These are phyloP conservation scores for Coemansia sp. DNA, from an alignment of 192 early-diverging fungal species.

Conservation along the genomic window DNA sequence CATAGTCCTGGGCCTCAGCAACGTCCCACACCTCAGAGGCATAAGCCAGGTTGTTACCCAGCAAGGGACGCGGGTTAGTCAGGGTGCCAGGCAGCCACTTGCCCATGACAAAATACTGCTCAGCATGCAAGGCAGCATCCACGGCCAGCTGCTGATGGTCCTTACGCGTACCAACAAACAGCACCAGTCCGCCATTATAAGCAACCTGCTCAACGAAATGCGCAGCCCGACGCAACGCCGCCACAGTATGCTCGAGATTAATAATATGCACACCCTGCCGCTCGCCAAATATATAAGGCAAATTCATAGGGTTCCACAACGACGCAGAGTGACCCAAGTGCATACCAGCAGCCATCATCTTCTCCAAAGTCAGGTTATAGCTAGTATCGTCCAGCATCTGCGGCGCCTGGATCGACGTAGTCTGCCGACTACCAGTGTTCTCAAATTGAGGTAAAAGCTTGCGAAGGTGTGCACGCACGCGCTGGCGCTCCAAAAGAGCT, in stretches of 20 bases:
- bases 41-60: conserved; percentile 22
- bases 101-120: conserved; percentile 78
- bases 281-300: conserved; percentile 88
- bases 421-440: conserved; percentile 17
- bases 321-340: conserved; percentile 87
- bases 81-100: conserved; percentile 90
- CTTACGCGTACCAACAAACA: conserved; percentile 86
- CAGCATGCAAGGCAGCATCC: conserved; percentile 75
- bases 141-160: conserved; percentile 69
- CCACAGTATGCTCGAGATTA: conserved; percentile 91
- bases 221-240: conserved; percentile 79
- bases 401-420: not conserved
- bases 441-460: conserved; percentile 21
- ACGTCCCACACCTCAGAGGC: conserved; percentile 38
- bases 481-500: conserved; percentile 8
- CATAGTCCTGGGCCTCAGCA: conserved; percentile 35
- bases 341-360: conserved; percentile 79
- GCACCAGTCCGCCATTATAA: conserved; percentile 74
- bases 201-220: conserved; percentile 74
- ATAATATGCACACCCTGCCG: conserved; percentile 91
- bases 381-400: conserved; percentile 18
- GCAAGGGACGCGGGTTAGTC: conserved; percentile 68
- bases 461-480: conserved; percentile 20
- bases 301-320: conserved; percentile 78
- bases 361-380: conserved; percentile 64